Evolutionary conservation across 441 rosid genomes (phyloP).

Genomic region (Croton laevigatus): DNA sequence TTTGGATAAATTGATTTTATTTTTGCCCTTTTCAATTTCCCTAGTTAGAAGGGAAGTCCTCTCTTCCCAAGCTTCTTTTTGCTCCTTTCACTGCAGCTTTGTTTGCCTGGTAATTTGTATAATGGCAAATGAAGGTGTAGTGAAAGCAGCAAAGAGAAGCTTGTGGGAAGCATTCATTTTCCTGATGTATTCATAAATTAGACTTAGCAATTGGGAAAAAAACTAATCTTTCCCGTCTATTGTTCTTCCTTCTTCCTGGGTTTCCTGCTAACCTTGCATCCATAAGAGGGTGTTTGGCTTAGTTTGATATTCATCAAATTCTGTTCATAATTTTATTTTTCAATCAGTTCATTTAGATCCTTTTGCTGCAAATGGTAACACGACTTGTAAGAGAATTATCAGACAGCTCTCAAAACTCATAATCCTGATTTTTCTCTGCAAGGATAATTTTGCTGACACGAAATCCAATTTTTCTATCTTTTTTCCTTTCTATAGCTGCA

Average conservation of each 20-base stretch:
- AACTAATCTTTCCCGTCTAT: background rate
- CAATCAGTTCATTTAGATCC: too few relatives aligned
- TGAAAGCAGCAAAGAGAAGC: constrained; percentile 99
- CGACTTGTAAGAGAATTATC: too few relatives aligned
- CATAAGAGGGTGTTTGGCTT: too few relatives aligned
- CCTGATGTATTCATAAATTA: constrained; percentile 19
- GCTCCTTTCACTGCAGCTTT: constrained; percentile 80
- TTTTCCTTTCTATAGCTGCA: too few relatives aligned
- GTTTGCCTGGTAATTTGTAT: constrained; percentile 34
- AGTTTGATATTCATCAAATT: too few relatives aligned
- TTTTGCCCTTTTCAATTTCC: background rate
- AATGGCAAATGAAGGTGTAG: constrained; percentile 53
- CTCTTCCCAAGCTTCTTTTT: constrained; percentile 79
- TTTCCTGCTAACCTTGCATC: too few relatives aligned
- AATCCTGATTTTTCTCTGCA: too few relatives aligned
- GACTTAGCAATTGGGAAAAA: constrained; percentile 3
- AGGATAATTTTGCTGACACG: too few relatives aligned
- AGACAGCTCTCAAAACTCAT: too few relatives aligned
- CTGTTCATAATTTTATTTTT: too few relatives aligned
- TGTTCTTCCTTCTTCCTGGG: background rate
- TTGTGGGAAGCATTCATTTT: constrained; percentile 46
- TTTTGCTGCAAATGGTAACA: too few relatives aligned
- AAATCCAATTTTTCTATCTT: too few relatives aligned
- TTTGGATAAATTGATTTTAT: background rate
- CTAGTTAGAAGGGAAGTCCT: constrained; percentile 19